These are phyloP conservation scores for Fennellomyces sp. DNA, from an alignment of 371 early-diverging fungal genomes.

Conservation along the genomic window DNA sequence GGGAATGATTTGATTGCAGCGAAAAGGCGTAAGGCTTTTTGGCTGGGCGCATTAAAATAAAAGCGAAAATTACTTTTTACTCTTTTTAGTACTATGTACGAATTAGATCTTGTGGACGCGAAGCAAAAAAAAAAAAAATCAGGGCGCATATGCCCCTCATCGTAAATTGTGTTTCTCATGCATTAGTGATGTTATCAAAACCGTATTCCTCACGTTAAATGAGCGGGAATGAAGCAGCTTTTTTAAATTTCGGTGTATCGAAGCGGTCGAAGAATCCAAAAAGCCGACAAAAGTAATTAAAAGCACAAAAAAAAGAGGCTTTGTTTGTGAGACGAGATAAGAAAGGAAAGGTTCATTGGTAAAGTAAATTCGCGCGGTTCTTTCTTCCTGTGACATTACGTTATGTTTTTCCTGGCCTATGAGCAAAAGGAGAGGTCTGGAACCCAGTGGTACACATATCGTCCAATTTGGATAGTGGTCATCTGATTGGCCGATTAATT, in stretches of 20 bases:
- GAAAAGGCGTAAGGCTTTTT: not conserved
- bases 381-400: not conserved
- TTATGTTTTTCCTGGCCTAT: constrained; percentile 10
- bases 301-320: not conserved
- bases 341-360: constrained; percentile 5
- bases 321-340: not conserved
- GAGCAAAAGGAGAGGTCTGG: constrained; percentile 5
- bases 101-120: not conserved
- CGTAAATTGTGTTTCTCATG: too few relatives aligned
- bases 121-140: too few relatives aligned
- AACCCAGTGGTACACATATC: constrained; percentile 27
- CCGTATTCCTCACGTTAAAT: not conserved
- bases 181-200: constrained; percentile 2
- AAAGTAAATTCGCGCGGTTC: constrained; percentile 12
- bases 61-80: constrained; percentile 1
- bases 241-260: too few relatives aligned
- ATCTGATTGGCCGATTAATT: constrained; percentile 20
- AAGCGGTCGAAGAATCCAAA: not conserved
- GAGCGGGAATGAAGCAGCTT: not conserved
- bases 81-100: not conserved
- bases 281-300: not conserved
- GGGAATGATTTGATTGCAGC: not conserved
- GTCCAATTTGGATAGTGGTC: constrained; percentile 5
- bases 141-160: too few relatives aligned
- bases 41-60: not conserved